phyloP scores from a whole-genome alignment of 192 early-diverging fungal genomes.

The Rhizoclosmatium globosum region DNA sequence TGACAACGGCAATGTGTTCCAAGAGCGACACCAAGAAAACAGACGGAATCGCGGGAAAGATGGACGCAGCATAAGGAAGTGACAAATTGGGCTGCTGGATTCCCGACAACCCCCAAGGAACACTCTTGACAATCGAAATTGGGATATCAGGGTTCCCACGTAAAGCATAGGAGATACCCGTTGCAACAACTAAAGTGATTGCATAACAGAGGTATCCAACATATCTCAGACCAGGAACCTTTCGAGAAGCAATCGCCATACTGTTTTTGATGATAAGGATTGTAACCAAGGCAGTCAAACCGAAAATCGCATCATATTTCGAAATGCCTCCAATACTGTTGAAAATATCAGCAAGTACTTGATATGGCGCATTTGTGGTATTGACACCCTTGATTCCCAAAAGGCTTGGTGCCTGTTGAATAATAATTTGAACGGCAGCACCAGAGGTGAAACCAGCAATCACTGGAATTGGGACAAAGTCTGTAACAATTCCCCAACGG shows the following conservation, averaged over 20 bases:
- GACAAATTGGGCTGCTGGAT: neutral
- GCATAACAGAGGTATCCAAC: constrained; percentile 76
- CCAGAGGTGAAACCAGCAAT: constrained; percentile 81
- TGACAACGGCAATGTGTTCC: constrained; percentile 89
- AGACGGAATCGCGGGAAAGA: constrained; percentile 55
- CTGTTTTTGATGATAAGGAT: constrained; percentile 49
- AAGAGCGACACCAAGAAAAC: constrained; percentile 80
- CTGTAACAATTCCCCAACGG: constrained; percentile 84
- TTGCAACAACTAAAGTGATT: constrained; percentile 78
- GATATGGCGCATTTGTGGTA: constrained; percentile 72
- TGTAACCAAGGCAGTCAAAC: constrained; percentile 44
- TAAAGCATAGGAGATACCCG: constrained; percentile 70
- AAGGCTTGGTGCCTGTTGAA: constrained; percentile 80
- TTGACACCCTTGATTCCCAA: constrained; percentile 79
- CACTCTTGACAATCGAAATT: constrained; percentile 66
- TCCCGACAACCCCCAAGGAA: constrained; percentile 78
- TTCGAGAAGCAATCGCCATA: neutral
- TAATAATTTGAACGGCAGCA: constrained; percentile 78
- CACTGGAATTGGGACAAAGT: constrained; percentile 79
- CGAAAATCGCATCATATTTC: constrained; percentile 66
- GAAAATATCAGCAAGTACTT: constrained; percentile 77
- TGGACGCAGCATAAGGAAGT: constrained; percentile 57
- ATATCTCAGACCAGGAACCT: constrained; percentile 58
- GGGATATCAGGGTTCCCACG: constrained; percentile 50
- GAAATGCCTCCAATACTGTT: constrained; percentile 38